Evolutionary conservation across 2,329 filamentous ascomycete genomes (phyloP).

Genomic region (Diaporthe sp.): DNA sequence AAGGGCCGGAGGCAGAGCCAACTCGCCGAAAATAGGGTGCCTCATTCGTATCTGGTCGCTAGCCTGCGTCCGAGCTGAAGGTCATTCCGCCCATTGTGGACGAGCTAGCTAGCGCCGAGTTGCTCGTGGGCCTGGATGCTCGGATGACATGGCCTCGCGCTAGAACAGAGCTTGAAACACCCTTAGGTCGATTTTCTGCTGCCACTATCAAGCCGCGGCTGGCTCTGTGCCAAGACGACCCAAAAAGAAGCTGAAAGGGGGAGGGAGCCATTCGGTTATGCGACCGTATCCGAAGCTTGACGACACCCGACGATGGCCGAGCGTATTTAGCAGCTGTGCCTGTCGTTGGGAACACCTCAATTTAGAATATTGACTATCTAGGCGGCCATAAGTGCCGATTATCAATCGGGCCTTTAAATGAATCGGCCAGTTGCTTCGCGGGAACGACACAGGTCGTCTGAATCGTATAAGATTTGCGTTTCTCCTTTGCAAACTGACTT

Average conservation of each 20-base stretch:
- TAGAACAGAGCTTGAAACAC: constrained; percentile 16
- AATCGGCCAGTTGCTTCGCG: not conserved
- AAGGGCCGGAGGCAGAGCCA: not conserved
- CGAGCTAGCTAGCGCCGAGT: not conserved
- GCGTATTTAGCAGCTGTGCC: no score
- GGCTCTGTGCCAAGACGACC: not conserved
- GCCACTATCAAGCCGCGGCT: not conserved
- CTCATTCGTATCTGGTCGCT: not conserved
- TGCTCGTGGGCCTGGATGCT: not conserved
- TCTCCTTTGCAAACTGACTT: not conserved
- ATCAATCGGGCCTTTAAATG: not conserved
- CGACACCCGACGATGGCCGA: not conserved
- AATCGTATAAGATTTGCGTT: not conserved
- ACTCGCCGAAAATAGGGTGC: not conserved
- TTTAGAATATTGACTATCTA: not conserved
- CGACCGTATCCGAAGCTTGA: not conserved
- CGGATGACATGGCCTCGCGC: constrained; percentile 4
- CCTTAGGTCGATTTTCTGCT: not conserved
- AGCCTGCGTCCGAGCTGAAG: constrained; percentile 25
- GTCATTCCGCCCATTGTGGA: not conserved
- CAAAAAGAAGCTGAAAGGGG: not conserved
- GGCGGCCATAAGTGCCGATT: not conserved
- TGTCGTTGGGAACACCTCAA: not conserved
- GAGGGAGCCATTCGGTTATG: not conserved
- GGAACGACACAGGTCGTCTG: accelerated